These are phyloP conservation scores for Arthrobotrys megalospora DNA, from an alignment of 2,329 filamentous ascomycete genomes.

Conservation along the genomic window DNA sequence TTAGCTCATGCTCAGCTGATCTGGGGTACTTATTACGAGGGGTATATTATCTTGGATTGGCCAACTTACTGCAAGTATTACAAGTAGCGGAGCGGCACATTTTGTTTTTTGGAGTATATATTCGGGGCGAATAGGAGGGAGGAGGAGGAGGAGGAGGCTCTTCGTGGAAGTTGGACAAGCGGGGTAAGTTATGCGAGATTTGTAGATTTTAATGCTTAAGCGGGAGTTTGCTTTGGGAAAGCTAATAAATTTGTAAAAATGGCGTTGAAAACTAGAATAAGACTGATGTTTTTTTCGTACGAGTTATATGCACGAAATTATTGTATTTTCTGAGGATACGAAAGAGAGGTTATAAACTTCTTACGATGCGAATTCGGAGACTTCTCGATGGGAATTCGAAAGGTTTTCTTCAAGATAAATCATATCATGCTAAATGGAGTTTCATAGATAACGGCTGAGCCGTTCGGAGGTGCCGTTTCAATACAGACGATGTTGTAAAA, in stretches of 20 bases:
- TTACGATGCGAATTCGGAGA: conserved; percentile 43
- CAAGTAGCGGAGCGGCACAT: conserved; percentile 52
- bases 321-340: neutral
- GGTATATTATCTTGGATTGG: too few relatives aligned
- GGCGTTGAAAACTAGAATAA: too few relatives aligned
- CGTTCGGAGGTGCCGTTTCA: neutral
- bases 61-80: conserved; percentile 33
- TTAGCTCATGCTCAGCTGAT: conserved; percentile 30
- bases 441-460: neutral
- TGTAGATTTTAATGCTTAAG: too few relatives aligned
- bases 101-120: neutral
- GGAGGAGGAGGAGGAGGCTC: neutral
- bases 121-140: neutral
- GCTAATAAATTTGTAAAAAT: too few relatives aligned
- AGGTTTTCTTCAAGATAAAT: neutral
- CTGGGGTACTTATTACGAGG: conserved; percentile 19
- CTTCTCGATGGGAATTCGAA: conserved; percentile 46
- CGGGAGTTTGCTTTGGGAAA: too few relatives aligned
- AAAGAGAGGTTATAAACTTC: conserved; percentile 25
- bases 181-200: neutral
- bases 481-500: too few relatives aligned
- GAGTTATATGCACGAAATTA: neutral
- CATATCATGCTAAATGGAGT: neutral
- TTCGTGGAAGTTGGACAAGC: neutral
- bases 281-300: neutral